Conservation (phyloP, 352 stramenopile genomes). For the Phytophthora brassicae region DNA sequence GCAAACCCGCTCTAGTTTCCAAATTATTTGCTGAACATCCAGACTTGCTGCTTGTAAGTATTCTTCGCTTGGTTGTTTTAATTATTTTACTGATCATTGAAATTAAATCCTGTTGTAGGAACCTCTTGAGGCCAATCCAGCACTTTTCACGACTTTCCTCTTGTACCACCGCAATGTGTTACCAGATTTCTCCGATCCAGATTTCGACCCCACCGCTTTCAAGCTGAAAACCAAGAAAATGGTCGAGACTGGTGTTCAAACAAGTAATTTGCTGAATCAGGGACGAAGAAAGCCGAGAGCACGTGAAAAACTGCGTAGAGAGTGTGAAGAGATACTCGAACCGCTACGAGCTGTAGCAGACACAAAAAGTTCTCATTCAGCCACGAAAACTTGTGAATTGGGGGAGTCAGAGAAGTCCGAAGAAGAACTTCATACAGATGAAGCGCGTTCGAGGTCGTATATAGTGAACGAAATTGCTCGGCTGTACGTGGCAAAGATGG, state of each 20-base stretch:
- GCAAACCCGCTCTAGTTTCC: constrained; percentile 59
- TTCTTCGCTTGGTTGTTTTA: background rate
- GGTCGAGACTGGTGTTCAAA: constrained; percentile 40
- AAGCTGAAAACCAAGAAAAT: constrained; percentile 55
- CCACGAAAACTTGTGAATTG: background rate
- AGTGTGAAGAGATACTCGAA: constrained; percentile 42
- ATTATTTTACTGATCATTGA: background rate
- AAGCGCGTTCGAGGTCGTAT: constrained; percentile 23
- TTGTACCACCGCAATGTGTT: constrained; percentile 58
- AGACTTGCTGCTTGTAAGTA: constrained; percentile 62
- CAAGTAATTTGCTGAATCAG: constrained; percentile 41
- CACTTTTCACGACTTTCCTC: constrained; percentile 70
- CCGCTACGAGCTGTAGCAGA: constrained; percentile 11
- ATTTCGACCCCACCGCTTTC: constrained; percentile 53
- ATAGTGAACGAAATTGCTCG: constrained; percentile 61
- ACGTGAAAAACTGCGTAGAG: constrained; percentile 40
- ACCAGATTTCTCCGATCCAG: constrained; percentile 55
- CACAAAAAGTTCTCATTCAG: constrained; percentile 4
- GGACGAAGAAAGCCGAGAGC: constrained; percentile 33
- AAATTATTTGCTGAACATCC: constrained; percentile 64
- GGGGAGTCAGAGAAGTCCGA: constrained; percentile 5
- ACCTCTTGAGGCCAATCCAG: constrained; percentile 68
- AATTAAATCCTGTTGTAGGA: constrained; percentile 34
- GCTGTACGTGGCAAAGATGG: constrained; percentile 66
- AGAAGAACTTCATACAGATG: constrained; percentile 15